These are phyloP conservation scores for Stachybotrys chlorohalonatus DNA, from an alignment of 2,329 filamentous ascomycete genomes.

Conservation along the genomic window DNA sequence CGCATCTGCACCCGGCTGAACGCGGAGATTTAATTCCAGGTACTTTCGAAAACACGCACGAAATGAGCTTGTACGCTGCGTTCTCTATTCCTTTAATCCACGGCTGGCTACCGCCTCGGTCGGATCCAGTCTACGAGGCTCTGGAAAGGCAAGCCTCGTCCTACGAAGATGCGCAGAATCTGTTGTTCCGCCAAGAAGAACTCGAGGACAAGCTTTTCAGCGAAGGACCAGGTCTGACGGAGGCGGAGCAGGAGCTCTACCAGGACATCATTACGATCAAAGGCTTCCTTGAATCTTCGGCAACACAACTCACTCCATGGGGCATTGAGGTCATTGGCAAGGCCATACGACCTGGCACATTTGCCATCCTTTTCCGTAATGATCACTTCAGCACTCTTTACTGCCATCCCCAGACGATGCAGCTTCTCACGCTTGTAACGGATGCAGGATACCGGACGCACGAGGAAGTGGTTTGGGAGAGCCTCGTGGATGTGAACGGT, in stretches of 20 bases:
- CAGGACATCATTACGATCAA: slow-evolving; percentile 81
- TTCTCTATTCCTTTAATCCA: slow-evolving; percentile 87
- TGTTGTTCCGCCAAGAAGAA: slow-evolving; percentile 83
- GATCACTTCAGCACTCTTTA: slow-evolving; percentile 95
- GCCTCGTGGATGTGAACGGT: slow-evolving; percentile 78
- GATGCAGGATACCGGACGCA: slow-evolving; percentile 85
- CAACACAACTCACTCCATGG: slow-evolving; percentile 78
- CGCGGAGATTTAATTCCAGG: slow-evolving; percentile 48
- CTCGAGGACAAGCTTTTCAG: slow-evolving; percentile 64
- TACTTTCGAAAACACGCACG: slow-evolving; percentile 75
- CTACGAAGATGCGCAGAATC: slow-evolving; percentile 85
- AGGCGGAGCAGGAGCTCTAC: slow-evolving; percentile 69
- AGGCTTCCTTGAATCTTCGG: slow-evolving; percentile 66
- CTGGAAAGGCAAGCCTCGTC: slow-evolving; percentile 68
- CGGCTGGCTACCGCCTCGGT: slow-evolving; percentile 73
- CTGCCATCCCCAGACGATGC: slow-evolving; percentile 68
- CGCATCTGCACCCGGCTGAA: slow-evolving; percentile 41
- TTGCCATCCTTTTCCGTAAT: slow-evolving; percentile 91
- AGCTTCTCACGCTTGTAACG: slow-evolving; percentile 78
- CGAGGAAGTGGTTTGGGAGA: slow-evolving; percentile 94
- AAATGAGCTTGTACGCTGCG: slow-evolving; percentile 85
- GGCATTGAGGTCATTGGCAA: slow-evolving; percentile 68
- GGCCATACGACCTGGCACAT: slow-evolving; percentile 63
- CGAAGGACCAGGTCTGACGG: slow-evolving; percentile 42
- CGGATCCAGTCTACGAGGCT: slow-evolving; percentile 58